Conservation (phyloP, 106 monocot species). For the Dioscorea zingiberensis region DNA sequence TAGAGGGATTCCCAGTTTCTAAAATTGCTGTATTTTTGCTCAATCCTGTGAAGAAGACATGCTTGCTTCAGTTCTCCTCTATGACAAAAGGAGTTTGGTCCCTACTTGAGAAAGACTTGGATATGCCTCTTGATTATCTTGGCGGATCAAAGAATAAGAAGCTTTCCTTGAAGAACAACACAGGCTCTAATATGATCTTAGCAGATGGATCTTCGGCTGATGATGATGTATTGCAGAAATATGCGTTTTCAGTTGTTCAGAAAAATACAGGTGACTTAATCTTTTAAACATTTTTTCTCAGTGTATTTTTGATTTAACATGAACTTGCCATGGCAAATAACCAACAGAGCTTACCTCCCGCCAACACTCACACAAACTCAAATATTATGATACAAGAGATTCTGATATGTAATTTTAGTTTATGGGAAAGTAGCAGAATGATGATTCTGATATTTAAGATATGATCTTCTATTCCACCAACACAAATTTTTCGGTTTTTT, state of each 20-base stretch:
- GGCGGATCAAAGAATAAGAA: background rate
- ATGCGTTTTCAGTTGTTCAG: constrained; percentile 45
- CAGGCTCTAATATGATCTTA: background rate
- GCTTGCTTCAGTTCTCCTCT: constrained; percentile 35
- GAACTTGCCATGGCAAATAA: no score
- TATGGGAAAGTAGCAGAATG: background rate
- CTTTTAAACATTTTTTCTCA: background rate
- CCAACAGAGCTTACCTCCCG: no score
- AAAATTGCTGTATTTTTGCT: constrained; percentile 58
- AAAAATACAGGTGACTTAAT: constrained; percentile 36
- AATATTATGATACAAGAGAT: no score
- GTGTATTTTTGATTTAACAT: background rate
- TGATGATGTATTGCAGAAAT: constrained; percentile 18
- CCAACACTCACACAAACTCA: no score
- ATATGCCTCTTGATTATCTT: background rate
- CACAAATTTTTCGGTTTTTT: no score
- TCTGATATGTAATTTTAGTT: no score
- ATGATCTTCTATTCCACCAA: no score
- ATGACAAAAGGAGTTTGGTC: constrained; percentile 51
- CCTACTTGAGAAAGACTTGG: constrained; percentile 46
- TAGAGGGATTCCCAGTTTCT: constrained; percentile 50
- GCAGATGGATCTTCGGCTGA: background rate
- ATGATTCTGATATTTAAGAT: background rate
- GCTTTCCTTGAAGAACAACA: background rate
- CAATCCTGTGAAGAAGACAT: constrained; percentile 32